Percentiles rank a stretch among this genome's conserved stretches.
These are phyloP conservation scores for Ustilago vetiveriae DNA, from an alignment of 1,284 basidiomycete genomes.

Conservation along the genomic window DNA sequence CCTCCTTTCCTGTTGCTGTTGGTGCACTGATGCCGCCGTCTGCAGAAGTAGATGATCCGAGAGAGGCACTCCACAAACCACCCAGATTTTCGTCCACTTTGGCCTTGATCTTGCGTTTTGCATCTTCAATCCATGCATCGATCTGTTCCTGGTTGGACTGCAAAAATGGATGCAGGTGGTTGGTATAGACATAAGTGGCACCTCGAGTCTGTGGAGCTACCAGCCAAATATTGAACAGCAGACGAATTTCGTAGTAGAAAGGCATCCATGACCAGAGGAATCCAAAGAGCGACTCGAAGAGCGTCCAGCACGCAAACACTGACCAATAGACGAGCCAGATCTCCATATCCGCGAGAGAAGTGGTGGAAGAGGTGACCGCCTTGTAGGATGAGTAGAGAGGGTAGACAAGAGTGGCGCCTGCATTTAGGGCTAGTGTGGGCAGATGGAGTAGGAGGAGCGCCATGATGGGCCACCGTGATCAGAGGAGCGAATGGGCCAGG, in stretches of 20 bases:
- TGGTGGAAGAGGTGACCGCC: slow-evolving; percentile 42
- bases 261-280: slow-evolving; percentile 62
- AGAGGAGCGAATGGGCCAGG: not conserved
- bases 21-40: not conserved
- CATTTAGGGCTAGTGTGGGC: slow-evolving; percentile 48
- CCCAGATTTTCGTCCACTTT: slow-evolving; percentile 19
- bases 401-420: slow-evolving; percentile 48
- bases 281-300: slow-evolving; percentile 53
- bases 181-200: slow-evolving; percentile 79
- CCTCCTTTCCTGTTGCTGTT: slow-evolving; percentile 8
- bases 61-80: slow-evolving; percentile 14
- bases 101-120: slow-evolving; percentile 20
- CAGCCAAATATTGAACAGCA: slow-evolving; percentile 62
- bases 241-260: slow-evolving; percentile 55
- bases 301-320: slow-evolving; percentile 47
- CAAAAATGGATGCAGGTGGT: slow-evolving; percentile 82
- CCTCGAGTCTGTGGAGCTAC: slow-evolving; percentile 70
- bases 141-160: slow-evolving; percentile 80
- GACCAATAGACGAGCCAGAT: slow-evolving; percentile 64
- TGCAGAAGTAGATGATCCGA: not conserved
- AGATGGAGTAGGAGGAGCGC: slow-evolving; percentile 51
- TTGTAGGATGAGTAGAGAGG: slow-evolving; percentile 62
- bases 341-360: slow-evolving; percentile 60
- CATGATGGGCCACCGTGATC: slow-evolving; percentile 15
- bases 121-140: slow-evolving; percentile 75